Conservation (phyloP, 352 stramenopile species). For the Pythium folliculosum region DNA sequence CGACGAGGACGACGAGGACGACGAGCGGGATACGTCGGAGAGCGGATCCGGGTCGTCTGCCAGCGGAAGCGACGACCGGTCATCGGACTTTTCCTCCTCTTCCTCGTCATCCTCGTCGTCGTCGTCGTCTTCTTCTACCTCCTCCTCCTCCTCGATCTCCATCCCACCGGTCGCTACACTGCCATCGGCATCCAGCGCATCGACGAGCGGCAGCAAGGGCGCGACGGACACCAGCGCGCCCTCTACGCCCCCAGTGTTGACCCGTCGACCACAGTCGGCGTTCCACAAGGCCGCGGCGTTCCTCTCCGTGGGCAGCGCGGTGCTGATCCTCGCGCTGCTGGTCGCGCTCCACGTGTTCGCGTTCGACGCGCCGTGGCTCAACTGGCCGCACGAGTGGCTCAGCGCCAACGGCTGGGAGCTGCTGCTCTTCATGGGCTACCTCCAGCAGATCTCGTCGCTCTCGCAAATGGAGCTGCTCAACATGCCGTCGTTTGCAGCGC, state of each 20-base stretch:
- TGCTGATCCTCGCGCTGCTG: conserved; percentile 58
- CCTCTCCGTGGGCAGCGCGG: conserved; percentile 27
- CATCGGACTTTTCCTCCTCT: conserved; percentile 1
- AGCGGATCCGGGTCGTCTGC: background rate
- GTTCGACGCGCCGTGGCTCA: conserved; percentile 38
- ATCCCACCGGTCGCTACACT: background rate
- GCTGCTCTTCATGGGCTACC: conserved; percentile 42
- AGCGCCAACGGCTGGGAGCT: conserved; percentile 51
- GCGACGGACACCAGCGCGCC: background rate
- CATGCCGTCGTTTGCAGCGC: conserved; percentile 36
- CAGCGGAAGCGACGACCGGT: conserved; percentile 16
- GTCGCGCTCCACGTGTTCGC: conserved; percentile 66
- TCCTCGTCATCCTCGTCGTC: background rate
- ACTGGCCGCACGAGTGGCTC: conserved; percentile 26
- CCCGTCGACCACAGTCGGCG: background rate
- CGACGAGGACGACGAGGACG: background rate
- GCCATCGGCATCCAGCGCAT: background rate
- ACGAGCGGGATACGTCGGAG: background rate
- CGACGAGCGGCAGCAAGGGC: background rate
- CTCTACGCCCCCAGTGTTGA: background rate
- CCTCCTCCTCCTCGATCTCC: conserved; percentile 1
- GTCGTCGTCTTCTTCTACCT: conserved; percentile 10
- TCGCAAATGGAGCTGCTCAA: conserved; percentile 42
- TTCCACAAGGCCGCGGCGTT: conserved; percentile 18
- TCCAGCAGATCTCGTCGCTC: conserved; percentile 45